Evolutionary conservation across 176 grass and related monocot species (phyloP).

Genomic region (Aegilops sharonensis): DNA sequence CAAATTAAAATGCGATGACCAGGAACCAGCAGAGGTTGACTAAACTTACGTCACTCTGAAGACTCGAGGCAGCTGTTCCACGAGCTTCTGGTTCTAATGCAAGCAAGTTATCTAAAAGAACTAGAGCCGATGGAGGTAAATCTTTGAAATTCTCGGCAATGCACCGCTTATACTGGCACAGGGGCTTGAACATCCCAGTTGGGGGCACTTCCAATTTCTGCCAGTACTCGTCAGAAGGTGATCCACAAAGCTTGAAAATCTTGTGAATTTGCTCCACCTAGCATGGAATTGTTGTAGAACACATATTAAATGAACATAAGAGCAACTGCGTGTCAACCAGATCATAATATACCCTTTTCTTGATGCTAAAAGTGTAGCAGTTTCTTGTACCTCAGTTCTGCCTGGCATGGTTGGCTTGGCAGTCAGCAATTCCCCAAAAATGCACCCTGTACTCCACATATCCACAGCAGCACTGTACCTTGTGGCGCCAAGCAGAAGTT

Average conservation of each 20-base stretch:
- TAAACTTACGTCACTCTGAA: constrained; percentile 63
- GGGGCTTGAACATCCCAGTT: constrained; percentile 81
- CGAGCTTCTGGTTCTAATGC: constrained; percentile 72
- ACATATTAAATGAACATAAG: background rate
- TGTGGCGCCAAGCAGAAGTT: constrained; percentile 79
- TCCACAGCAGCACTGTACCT: constrained; percentile 80
- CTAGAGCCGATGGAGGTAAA: constrained; percentile 54
- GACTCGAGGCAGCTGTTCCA: constrained; percentile 63
- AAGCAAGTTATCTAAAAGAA: constrained; percentile 68
- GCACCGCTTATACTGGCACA: constrained; percentile 48
- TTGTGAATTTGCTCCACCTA: constrained; percentile 98
- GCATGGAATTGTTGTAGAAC: constrained; percentile 14
- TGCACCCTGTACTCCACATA: constrained; percentile 92
- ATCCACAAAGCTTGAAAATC: constrained; percentile 96
- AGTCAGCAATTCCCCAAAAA: constrained; percentile 74
- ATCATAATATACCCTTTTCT: background rate
- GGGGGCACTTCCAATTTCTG: constrained; percentile 74
- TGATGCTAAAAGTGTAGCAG: constrained; percentile 1
- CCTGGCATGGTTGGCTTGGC: constrained; percentile 80
- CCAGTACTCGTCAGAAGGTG: constrained; percentile 76
- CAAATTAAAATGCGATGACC: background rate
- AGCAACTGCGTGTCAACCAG: background rate
- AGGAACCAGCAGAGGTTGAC: background rate
- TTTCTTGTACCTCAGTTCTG: constrained; percentile 71
- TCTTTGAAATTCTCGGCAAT: constrained; percentile 78